Base-by-base conservation (phyloP, 805 yeast genomes). In the Metschnikowia hibisci region DNA sequence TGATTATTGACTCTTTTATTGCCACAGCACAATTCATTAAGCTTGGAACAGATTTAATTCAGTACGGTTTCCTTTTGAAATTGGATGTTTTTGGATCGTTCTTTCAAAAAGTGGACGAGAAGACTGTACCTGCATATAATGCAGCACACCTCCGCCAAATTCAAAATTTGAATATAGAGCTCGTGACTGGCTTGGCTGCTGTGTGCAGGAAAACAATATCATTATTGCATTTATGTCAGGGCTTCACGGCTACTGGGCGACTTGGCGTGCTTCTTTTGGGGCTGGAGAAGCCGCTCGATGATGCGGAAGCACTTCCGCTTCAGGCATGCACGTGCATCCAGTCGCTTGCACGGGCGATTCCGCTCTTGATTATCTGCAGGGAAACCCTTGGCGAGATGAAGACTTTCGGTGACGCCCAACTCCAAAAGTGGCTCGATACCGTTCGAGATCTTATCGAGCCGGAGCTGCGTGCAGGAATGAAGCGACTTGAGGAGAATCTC, bases 1-100 rank as follows among this genome's bases (percentile, higher is more conserved):
- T 70, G 3, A 50, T 67, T 4, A 49, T 76, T 29, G 67, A 70
- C 46, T 54, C 65, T 5, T 60, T 65, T 13, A 53, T 54, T 39
- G 52, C 73, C 6, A 56, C 61, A 27, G 53, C 74, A 2, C 45
- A 56, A 8, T 57, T 72, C 28, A 49, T 67, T 9, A 37, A 37
- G 34, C 40, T 20, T 27, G 9, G 28, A 10, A 37, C 33, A 2
- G 40, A 37, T 20, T 22, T 37, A 10, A 8, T 37, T 8, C 40
- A 37, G 22, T 37, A 37, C 28, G 27, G 27, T 18, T 14, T 13
- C 18, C 33, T 37, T 15, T 30, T 37, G 33, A 12, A 13, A 8
- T 23, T 20, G 20, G 14, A 20, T 6, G 5, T 37, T 12, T 37
- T 37, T 9, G 40, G 40, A 4, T 5, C 13, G 18, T 29, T 37